A percentile compares a stretch with the other conserved stretches of the same genome.
Conservation (phyloP, 352 stramenopile species). For the Phytophthora pini region DNA sequence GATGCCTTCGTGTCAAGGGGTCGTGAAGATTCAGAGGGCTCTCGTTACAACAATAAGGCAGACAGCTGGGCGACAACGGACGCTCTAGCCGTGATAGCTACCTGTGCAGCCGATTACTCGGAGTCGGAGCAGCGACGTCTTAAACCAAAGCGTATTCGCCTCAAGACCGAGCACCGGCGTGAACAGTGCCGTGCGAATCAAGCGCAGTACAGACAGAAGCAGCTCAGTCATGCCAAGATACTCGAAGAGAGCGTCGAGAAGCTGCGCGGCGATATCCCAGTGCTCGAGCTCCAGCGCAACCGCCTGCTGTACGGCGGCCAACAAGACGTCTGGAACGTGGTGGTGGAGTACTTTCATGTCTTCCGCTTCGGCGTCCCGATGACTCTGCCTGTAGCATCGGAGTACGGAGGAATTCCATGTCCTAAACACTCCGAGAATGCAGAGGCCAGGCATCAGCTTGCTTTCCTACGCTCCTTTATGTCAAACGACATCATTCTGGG, state of each 20-base stretch:
- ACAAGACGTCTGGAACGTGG: slow-evolving; percentile 27
- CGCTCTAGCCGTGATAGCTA: neutral
- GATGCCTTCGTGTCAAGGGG: no score
- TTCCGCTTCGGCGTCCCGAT: slow-evolving; percentile 26
- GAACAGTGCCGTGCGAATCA: slow-evolving; percentile 45
- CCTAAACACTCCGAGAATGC: neutral
- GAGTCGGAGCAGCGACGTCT: neutral
- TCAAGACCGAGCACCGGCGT: slow-evolving; percentile 35
- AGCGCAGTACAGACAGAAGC: slow-evolving; percentile 40
- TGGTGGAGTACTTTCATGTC: slow-evolving; percentile 32
- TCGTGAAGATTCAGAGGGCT: neutral
- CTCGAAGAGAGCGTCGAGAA: slow-evolving; percentile 27
- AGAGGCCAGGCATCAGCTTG: slow-evolving; percentile 22
- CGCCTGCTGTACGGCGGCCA: slow-evolving; percentile 33
- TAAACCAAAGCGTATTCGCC: slow-evolving; percentile 30
- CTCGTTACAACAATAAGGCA: neutral
- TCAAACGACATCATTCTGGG: slow-evolving; percentile 26
- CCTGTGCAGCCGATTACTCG: neutral
- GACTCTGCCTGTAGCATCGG: neutral
- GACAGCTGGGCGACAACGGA: neutral
- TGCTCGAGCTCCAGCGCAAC: slow-evolving; percentile 31
- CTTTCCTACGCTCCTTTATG: slow-evolving; percentile 34
- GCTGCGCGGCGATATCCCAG: slow-evolving; percentile 24
- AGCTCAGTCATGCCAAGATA: slow-evolving; percentile 17
- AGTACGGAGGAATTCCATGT: neutral